Evolutionary conservation across 2,329 filamentous ascomycete genomes (phyloP).

Genomic region (Fusarium sp.): DNA sequence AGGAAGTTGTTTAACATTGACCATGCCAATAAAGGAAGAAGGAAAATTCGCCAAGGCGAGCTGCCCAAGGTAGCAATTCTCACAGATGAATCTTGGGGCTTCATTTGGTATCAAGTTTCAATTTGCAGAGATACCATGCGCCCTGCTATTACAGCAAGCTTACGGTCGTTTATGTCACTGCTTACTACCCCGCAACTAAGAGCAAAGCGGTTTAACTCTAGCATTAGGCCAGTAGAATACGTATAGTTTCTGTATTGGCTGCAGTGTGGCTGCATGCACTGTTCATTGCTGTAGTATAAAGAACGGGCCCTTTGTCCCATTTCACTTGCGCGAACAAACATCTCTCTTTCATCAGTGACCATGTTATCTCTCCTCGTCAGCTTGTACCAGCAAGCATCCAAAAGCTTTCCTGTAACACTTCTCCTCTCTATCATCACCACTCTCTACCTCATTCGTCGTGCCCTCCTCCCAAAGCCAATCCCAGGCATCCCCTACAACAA

Average conservation of each 20-base stretch:
- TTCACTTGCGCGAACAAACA: neutral
- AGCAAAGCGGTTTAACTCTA: neutral
- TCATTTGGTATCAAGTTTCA: neutral
- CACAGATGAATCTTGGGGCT: neutral
- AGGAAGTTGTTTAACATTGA: no score
- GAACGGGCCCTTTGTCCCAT: neutral
- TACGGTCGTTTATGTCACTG: neutral
- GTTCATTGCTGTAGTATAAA: neutral
- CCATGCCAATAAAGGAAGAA: no score
- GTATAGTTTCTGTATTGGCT: no score
- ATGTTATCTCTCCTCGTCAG: conserved; percentile 8
- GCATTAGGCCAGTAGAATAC: neutral
- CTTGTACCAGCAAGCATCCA: neutral
- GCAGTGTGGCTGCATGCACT: neutral
- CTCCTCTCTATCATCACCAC: neutral
- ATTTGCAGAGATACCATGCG: neutral
- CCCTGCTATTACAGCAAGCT: neutral
- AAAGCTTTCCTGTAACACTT: neutral
- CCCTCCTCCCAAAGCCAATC: conserved; percentile 27
- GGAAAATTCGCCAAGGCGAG: no score
- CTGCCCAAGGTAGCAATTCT: no score
- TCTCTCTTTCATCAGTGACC: accelerated
- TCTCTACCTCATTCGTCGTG: neutral
- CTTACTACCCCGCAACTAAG: conserved; percentile 4
- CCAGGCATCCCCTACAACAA: conserved; percentile 30